phyloP scores from a whole-genome alignment of 768 basidiomycete species.

The Boletales sp. region DNA sequence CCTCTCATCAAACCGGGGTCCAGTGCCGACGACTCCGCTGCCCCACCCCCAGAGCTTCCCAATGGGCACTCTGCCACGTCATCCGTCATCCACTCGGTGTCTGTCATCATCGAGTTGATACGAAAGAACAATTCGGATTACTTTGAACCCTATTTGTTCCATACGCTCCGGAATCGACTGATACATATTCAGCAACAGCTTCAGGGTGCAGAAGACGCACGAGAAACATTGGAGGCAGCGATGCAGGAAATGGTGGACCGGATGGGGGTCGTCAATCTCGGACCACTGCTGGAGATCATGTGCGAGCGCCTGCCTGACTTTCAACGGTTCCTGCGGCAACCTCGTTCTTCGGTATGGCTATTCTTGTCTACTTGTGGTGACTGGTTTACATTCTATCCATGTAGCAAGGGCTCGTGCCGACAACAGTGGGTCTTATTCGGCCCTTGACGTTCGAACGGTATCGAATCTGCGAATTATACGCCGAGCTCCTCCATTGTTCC shows the following conservation, averaged over 20 bases:
- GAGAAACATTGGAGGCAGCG: slow-evolving; percentile 64
- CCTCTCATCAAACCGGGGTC: slow-evolving; percentile 17
- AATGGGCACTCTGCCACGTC: slow-evolving; percentile 60
- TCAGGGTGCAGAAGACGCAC: slow-evolving; percentile 50
- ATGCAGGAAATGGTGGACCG: slow-evolving; percentile 80
- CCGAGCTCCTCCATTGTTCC: slow-evolving; percentile 95
- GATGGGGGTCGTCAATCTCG: slow-evolving; percentile 89
- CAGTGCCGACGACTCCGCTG: slow-evolving; percentile 11
- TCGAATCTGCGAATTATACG: slow-evolving; percentile 94
- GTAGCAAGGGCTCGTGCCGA: slow-evolving; percentile 64
- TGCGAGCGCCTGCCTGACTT: slow-evolving; percentile 65
- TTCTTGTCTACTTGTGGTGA: slow-evolving; percentile 2
- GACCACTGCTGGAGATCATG: slow-evolving; percentile 72
- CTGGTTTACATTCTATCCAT: slow-evolving; percentile 9
- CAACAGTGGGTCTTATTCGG: slow-evolving; percentile 67
- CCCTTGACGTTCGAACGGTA: slow-evolving; percentile 95
- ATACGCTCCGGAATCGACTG: slow-evolving; percentile 85
- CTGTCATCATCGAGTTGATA: slow-evolving; percentile 89
- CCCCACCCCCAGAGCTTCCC: slow-evolving; percentile 17
- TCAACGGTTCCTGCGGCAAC: slow-evolving; percentile 63
- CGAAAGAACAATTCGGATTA: slow-evolving; percentile 98
- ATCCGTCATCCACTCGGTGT: slow-evolving; percentile 81
- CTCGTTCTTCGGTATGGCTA: slow-evolving; percentile 69
- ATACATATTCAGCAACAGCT: slow-evolving; percentile 82
- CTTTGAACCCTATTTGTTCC: slow-evolving; percentile 96